phyloP scores from a whole-genome alignment of 352 stramenopile genomes.

The Phytopythium litorale region DNA sequence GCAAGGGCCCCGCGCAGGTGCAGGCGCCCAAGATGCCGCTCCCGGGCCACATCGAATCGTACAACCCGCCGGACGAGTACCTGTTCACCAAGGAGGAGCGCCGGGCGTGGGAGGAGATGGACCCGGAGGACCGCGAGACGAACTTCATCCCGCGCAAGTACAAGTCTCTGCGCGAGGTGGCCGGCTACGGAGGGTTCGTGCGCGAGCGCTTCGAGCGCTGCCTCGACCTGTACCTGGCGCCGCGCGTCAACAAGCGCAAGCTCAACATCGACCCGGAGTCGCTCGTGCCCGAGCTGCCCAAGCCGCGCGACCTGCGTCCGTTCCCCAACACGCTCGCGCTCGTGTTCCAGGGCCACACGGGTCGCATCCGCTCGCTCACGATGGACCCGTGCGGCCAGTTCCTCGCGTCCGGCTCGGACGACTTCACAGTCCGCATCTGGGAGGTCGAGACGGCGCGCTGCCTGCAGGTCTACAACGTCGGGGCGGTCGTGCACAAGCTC shows the following conservation, averaged over 20 bases:
- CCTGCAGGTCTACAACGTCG: conserved; percentile 91
- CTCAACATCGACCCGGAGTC: conserved; percentile 98
- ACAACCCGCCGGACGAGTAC: conserved; percentile 99
- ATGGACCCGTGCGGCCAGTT: conserved; percentile 97
- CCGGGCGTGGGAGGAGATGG: conserved; percentile 93
- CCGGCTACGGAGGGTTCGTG: conserved; percentile 95
- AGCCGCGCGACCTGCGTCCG: conserved; percentile 95
- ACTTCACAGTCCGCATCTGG: conserved; percentile 96
- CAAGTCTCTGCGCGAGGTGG: conserved; percentile 95
- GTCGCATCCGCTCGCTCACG: conserved; percentile 90
- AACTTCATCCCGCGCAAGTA: conserved; percentile 98
- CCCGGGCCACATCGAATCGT: conserved; percentile 97
- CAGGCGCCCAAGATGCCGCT: conserved; percentile 97
- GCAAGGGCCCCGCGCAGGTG: conserved; percentile 95
- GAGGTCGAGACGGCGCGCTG: conserved; percentile 95
- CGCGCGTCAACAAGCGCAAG: conserved; percentile 93
- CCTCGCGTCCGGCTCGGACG: conserved; percentile 93
- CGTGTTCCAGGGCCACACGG: conserved; percentile 86
- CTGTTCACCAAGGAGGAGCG: conserved; percentile 96
- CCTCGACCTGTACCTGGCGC: conserved; percentile 98
- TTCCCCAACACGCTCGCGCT: conserved; percentile 96
- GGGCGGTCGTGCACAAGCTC: conserved; percentile 88
- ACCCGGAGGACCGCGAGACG: conserved; percentile 94
- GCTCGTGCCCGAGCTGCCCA: conserved; percentile 95
- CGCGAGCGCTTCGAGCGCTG: conserved; percentile 99